These are phyloP conservation scores for Voacanga thouarsii DNA, from an alignment of 257 asterid genomes.

Conservation along the genomic window DNA sequence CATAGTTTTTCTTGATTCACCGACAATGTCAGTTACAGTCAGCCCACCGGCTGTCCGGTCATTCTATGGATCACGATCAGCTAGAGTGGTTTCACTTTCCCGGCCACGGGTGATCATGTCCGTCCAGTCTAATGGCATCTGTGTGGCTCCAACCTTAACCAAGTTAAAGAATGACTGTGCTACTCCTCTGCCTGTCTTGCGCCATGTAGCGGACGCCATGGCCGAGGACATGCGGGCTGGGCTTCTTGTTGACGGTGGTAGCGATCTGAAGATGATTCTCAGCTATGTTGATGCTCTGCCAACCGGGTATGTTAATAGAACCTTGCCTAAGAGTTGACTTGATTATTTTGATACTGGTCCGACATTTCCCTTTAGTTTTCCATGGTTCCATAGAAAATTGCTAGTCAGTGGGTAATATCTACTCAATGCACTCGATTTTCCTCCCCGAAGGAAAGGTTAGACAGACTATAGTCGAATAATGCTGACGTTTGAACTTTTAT, in stretches of 20 bases:
- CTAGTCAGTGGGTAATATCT: not conserved
- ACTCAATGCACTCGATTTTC: not conserved
- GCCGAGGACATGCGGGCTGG: constrained; percentile 76
- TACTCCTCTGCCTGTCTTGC: constrained; percentile 68
- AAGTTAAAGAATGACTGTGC: constrained; percentile 67
- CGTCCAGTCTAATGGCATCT: constrained; percentile 32
- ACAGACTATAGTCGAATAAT: not conserved
- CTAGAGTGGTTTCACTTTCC: not conserved
- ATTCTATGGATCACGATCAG: constrained; percentile 30
- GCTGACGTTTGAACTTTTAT: not conserved
- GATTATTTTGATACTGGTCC: not conserved
- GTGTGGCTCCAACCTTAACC: constrained; percentile 45
- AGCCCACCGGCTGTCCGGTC: constrained; percentile 41
- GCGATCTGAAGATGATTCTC: constrained; percentile 82
- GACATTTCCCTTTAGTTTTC: not conserved
- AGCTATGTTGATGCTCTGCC: constrained; percentile 72
- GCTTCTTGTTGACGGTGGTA: constrained; percentile 50
- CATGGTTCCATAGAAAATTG: not conserved
- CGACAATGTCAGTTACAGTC: constrained; percentile 49
- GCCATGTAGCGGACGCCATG: constrained; percentile 74
- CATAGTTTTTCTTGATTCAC: constrained; percentile 27
- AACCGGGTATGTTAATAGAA: constrained; percentile 43
- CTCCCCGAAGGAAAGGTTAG: not conserved
- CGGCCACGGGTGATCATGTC: constrained; percentile 42
- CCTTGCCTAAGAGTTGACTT: not conserved